Evolutionary conservation across 306 rosid species (phyloP), one percentile per base, ranked within the genome.

Genomic region (Gleditsia sinensis): DNA sequence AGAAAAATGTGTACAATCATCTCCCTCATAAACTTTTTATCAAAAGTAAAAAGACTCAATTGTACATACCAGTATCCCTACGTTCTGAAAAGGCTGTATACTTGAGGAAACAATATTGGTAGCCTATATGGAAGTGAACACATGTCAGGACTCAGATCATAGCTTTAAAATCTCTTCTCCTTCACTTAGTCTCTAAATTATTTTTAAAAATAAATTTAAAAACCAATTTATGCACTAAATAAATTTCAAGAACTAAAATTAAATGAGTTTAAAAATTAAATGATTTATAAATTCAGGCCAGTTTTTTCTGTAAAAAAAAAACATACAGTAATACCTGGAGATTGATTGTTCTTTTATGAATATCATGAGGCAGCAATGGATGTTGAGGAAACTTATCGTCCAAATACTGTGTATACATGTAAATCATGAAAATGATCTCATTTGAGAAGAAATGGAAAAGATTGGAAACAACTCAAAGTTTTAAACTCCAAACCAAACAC

Each of bases 311-410:
- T n/a, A n/a, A n/a, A n/a, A n/a, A n/a, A n/a, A n/a, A n/a, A n/a
- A n/a, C n/a, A n/a, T n/a, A n/a, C n/a, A n/a, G n/a, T n/a, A n/a
- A 19, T 83, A 91, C 97, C 94, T 86, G 98, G 69, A 85, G 82
- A 81, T 91, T 94, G 75, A 94, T 54, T 60, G 94, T 84, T 78
- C 83, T 89, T 77, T 72, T 80, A 11, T 56, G 65, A 70, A 86
- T 79, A 80, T 89, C 92, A 51, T 5, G 23, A 73, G 97, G 98
- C 49, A 94, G 83, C 49, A 94, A 71, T 7, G 94, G 92, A 81
- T 77, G 82, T 34, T 84, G 88, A 23, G 97, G 90, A 83, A 83
- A 94, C 86, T 94, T 94, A 30, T 86, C 92, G 27, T 94, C 98
- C 83, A 94, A 79, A 84, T 89, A 89, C 98, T 91, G 82, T 33